Conservation (phyloP, 352 stramenopile species). For the Pythium brassicae region DNA sequence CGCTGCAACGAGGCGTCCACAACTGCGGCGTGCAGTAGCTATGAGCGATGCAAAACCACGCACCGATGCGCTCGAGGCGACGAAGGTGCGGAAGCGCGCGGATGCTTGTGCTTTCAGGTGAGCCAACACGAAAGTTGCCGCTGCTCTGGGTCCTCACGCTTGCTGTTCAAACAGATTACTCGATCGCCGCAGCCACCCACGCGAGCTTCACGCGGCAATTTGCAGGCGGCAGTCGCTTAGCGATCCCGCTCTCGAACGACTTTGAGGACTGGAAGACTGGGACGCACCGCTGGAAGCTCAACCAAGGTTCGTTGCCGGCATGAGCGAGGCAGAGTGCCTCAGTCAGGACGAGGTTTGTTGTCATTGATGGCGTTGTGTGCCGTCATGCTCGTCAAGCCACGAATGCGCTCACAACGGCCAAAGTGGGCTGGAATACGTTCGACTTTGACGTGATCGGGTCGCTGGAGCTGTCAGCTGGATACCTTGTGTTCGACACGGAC, state of each 20-base stretch:
- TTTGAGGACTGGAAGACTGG: conserved; percentile 96
- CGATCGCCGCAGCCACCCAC: conserved; percentile 55
- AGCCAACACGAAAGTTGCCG: neutral
- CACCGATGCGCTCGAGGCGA: conserved; percentile 89
- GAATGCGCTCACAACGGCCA: conserved; percentile 10
- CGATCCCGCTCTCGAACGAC: conserved; percentile 85
- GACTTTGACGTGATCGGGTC: conserved; percentile 67
- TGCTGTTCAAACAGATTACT: conserved; percentile 58
- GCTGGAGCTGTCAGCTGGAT: conserved; percentile 70
- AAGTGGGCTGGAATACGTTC: conserved; percentile 57
- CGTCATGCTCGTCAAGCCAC: neutral
- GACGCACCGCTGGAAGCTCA: conserved; percentile 64
- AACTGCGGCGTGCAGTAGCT: conserved; percentile 41
- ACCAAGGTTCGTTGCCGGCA: conserved; percentile 7
- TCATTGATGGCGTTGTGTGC: neutral
- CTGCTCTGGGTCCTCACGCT: too few species aligned
- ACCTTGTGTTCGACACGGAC: conserved; percentile 77
- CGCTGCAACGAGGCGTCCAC: conserved; percentile 53
- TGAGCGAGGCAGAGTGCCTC: too few species aligned
- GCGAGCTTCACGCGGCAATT: conserved; percentile 86
- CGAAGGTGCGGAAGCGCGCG: conserved; percentile 37
- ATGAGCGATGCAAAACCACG: conserved; percentile 94
- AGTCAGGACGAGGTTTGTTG: too few species aligned
- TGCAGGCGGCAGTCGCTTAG: conserved; percentile 54
- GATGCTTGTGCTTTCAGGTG: too few species aligned